Base-by-base conservation (phyloP, 169 alveolate genomes). In the Babesia divergens region DNA sequence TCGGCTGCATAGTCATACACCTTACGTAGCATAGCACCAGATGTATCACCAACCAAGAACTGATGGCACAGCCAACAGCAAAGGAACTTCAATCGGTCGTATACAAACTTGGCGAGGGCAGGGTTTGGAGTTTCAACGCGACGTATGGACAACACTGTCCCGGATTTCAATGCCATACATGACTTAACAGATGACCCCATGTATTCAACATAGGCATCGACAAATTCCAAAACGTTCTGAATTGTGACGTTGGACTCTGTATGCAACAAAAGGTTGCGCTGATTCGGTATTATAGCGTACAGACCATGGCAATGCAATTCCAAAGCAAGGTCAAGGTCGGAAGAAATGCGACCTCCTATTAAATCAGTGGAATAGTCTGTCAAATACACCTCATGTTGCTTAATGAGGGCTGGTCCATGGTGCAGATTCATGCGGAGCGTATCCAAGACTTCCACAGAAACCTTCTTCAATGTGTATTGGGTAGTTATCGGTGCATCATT, bases 31-130 rank as follows among this genome's bases (percentile, higher is more conserved):
- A 47, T 7, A 13, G n/a, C 35, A 22, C 31, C 20, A 40, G n/a
- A 26, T 26, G 47, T 20, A 2, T 42, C 72, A 22, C 59, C 72
- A 1, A 62, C 28, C 52, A 62, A 13, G 5, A 34, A 38, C 24
- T 62, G 72, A 34, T 62, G 72, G n/a, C 60, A 62, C 24, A 62
- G 38, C 72, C 72, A 62, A 32, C 52, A 62, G n/a, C 72, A 56
- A 35, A 62, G 32, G 49, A 62, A 62, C 42, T 50, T 44, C 2
- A 62, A 11, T 9, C 72, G 56, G 50, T 42, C 50, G 18, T 3
- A 16, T 20, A 62, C 35, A 52, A 62, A 62, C 50, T 43, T 44
- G 22, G 31, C 0, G 3, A 62, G 26, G 13, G 72, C 72, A 6
- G 40, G 38, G 26, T 62, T 62, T 8, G 56, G 62, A 9, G 60